Percentiles rank a stretch among this genome's conserved stretches.
Conservation (phyloP, 176 grass and related monocot species). For the Musa troglodytarum region DNA sequence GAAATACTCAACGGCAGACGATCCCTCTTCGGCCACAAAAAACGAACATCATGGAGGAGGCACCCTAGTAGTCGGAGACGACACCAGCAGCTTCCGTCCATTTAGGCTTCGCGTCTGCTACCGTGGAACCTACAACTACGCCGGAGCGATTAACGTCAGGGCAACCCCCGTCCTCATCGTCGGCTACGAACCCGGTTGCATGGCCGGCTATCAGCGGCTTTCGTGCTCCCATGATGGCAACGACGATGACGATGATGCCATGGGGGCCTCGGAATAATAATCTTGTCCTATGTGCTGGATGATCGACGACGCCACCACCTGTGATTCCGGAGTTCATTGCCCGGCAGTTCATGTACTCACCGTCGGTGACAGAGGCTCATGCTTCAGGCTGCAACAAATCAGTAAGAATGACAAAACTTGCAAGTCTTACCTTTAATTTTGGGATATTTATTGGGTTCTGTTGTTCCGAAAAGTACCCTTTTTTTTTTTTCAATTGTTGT, state of each 20-base stretch:
- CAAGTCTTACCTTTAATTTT: too few species aligned
- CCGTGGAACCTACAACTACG: constrained; percentile 2
- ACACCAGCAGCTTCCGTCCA: constrained; percentile 32
- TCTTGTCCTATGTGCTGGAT: background rate
- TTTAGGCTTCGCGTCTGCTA: constrained; percentile 39
- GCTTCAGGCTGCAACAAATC: constrained; percentile 51
- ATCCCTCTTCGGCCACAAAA: constrained; percentile 36
- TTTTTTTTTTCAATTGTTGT: background rate
- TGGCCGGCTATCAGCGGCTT: constrained; percentile 34
- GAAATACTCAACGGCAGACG: constrained; percentile 43
- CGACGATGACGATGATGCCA: background rate
- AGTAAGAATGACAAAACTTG: constrained; percentile 30
- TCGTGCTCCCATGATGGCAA: constrained; percentile 2
- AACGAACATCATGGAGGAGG: constrained; percentile 5
- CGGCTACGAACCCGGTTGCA: constrained; percentile 1
- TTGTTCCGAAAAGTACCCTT: too few species aligned
- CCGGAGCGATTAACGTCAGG: background rate
- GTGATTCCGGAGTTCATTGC: background rate
- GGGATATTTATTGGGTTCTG: too few species aligned
- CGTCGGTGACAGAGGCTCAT: constrained; percentile 26
- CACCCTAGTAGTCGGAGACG: constrained; percentile 11
- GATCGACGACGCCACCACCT: constrained; percentile 1
- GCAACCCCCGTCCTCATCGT: background rate
- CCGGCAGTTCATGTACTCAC: background rate
- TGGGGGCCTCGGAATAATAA: background rate